Evolutionary conservation across 2,329 filamentous ascomycete species (phyloP), one percentile per base, ranked within the genome.

Genomic region (Pseudonectria foliicola): DNA sequence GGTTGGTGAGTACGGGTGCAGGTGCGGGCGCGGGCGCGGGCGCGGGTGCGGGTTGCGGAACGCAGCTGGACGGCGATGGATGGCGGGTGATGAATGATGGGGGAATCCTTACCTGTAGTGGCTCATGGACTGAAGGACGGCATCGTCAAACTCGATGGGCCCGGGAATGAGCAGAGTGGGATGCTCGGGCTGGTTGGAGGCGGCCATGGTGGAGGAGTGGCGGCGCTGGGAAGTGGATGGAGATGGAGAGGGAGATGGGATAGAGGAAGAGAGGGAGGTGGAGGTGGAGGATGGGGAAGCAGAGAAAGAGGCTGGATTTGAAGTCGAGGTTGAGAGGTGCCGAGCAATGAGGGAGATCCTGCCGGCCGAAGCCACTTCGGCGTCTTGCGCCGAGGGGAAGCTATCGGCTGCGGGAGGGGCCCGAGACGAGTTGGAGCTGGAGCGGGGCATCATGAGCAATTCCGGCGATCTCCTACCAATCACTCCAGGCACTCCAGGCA

Each of bases 91-190:
- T 15, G 13, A 14, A 23, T 14, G n/a, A n/a, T 13, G 13, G 13
- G 27, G 21, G 15, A 25, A 27, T 38, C 36, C 66, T 54, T 68
- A 87, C 84, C 85, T 90, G 68, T 83, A 94, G 66, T 95, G 88
- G 70, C 84, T 82, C 90, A 95, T 95, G 42, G 88, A 86, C 63
- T 89, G 77, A 34, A 95, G 78, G 42, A 96, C 90, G 31, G 81
- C 88, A 90, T 96, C 90, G 61, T 95, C 90, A 59, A 95, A 95
- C 69, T 96, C 90, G 62, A 96, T 94, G 56, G 92, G 92, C 45
- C 92, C 92, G 32, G 92, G 92, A 57, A 98, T 96, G 66, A 98
- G 79, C 64, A 98, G 72, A 37, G 90, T 82, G 28, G 77, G 64
- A 56, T 82, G 77, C 33, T 68, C 62, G 36, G 75, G 68, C 52